Conservation (phyloP, 306 rosid genomes). For the Macrotyloma uniflorum region DNA sequence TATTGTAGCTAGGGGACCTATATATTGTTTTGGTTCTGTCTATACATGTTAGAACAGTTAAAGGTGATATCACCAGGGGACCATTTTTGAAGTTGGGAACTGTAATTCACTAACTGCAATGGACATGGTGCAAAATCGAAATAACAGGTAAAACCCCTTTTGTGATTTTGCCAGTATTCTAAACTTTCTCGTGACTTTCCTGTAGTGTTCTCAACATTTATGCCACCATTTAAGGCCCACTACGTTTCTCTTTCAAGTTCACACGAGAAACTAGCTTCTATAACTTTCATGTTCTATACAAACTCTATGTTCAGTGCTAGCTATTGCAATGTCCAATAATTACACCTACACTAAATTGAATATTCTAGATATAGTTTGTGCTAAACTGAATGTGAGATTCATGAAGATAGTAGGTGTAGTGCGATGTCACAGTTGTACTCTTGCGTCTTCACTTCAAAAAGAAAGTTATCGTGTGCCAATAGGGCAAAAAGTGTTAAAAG, state of each 20-base stretch:
- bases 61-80: conserved; percentile 36
- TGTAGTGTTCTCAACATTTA: neutral
- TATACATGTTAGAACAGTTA: conserved; percentile 15
- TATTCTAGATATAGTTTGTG: neutral
- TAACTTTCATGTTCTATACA: conserved; percentile 32
- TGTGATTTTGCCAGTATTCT: conserved; percentile 3
- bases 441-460: conserved; percentile 42
- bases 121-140: neutral
- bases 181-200: conserved; percentile 37
- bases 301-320: neutral
- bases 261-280: conserved; percentile 25
- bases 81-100: conserved; percentile 3
- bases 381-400: conserved; percentile 16
- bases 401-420: conserved; percentile 37
- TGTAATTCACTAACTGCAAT: conserved; percentile 12
- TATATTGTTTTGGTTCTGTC: neutral
- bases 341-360: neutral
- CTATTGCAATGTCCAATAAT: conserved; percentile 4
- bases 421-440: conserved; percentile 51
- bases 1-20: conserved; percentile 10
- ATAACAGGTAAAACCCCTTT: conserved; percentile 1
- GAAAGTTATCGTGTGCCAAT: conserved; percentile 33
- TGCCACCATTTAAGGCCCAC: conserved; percentile 35
- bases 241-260: conserved; percentile 33
- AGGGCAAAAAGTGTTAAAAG: conserved; percentile 29